Percentiles rank a stretch among this genome's conserved stretches.
phyloP scores from a whole-genome alignment of 73 alveolate species.

The Uronychia binucleata region DNA sequence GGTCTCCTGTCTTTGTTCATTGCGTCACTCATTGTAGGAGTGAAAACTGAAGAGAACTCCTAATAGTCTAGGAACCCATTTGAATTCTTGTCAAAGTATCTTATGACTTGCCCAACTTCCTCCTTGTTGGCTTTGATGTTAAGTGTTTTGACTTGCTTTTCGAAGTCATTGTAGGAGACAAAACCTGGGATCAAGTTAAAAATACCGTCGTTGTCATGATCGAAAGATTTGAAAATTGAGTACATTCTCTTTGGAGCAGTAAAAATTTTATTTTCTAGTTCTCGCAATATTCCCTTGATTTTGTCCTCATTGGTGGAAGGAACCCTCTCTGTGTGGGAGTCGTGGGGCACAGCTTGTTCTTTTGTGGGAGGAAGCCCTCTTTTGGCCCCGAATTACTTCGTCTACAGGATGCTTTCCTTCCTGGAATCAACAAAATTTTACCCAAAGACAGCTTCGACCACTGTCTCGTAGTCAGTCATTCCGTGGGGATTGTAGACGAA shows the following conservation, averaged over 20 bases:
- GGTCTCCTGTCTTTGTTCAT: not conserved
- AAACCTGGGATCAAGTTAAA: not conserved
- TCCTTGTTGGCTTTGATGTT: conserved; percentile 28
- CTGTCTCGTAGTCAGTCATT: conserved; percentile 33
- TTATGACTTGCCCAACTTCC: conserved; percentile 22
- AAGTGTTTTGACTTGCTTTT: conserved; percentile 24
- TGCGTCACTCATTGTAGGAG: conserved; percentile 39
- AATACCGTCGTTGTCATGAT: conserved; percentile 62
- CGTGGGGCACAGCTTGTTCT: conserved; percentile 24
- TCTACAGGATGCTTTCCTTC: conserved; percentile 30
- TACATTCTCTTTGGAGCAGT: conserved; percentile 30
- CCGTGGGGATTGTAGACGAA: conserved; percentile 61
- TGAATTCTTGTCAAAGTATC: conserved; percentile 26
- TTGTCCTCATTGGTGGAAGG: conserved; percentile 21
- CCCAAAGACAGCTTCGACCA: conserved; percentile 42
- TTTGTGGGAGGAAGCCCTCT: conserved; percentile 54
- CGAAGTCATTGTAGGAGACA: conserved; percentile 65
- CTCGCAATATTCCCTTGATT: conserved; percentile 12
- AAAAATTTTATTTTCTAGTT: conserved; percentile 53
- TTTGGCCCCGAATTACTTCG: conserved; percentile 22
- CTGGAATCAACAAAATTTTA: too few species aligned
- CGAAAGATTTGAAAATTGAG: conserved; percentile 43
- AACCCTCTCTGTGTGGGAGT: conserved; percentile 6
- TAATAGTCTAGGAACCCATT: conserved; percentile 62
- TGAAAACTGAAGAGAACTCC: conserved; percentile 31